Conservation (phyloP, 352 stramenopile species). For the Globisporangium perplexum region DNA sequence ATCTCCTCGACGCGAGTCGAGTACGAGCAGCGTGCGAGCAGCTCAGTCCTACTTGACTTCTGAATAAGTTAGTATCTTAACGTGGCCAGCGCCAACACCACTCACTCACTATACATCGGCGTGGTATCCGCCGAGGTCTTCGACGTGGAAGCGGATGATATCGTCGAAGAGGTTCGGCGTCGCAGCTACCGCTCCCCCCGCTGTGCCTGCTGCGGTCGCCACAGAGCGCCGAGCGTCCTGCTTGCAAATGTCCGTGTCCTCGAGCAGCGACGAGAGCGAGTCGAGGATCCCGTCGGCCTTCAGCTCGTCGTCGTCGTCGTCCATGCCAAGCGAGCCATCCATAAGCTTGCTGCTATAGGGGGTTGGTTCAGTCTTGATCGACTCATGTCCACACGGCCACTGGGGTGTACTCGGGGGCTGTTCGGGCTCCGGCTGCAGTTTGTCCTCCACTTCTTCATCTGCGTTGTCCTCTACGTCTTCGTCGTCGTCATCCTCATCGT, state of each 20-base stretch:
- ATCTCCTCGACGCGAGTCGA: too few species aligned
- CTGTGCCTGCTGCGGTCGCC: not conserved
- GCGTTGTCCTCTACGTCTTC: too few species aligned
- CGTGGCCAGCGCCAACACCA: not conserved
- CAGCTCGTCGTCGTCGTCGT: not conserved
- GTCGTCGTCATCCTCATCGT: not conserved
- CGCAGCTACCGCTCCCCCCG: not conserved
- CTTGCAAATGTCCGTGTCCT: constrained; percentile 23
- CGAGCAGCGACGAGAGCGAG: constrained; percentile 21
- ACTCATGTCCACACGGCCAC: not conserved
- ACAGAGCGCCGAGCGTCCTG: not conserved
- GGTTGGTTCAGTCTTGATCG: too few species aligned
- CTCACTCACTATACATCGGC: not conserved
- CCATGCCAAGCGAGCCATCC: too few species aligned
- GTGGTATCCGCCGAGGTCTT: constrained; percentile 21
- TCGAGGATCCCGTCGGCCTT: constrained; percentile 27
- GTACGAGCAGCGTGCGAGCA: too few species aligned
- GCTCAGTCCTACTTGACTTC: too few species aligned
- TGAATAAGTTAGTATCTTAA: constrained; percentile 1
- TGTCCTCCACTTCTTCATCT: not conserved
- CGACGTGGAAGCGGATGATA: constrained; percentile 37
- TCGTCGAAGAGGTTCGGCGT: constrained; percentile 28
- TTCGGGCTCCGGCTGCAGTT: not conserved
- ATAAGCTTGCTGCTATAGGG: too few species aligned
- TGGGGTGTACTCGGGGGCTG: not conserved